phyloP scores from a whole-genome alignment of 1,284 basidiomycete genomes.

The Boletus semigastroideus region DNA sequence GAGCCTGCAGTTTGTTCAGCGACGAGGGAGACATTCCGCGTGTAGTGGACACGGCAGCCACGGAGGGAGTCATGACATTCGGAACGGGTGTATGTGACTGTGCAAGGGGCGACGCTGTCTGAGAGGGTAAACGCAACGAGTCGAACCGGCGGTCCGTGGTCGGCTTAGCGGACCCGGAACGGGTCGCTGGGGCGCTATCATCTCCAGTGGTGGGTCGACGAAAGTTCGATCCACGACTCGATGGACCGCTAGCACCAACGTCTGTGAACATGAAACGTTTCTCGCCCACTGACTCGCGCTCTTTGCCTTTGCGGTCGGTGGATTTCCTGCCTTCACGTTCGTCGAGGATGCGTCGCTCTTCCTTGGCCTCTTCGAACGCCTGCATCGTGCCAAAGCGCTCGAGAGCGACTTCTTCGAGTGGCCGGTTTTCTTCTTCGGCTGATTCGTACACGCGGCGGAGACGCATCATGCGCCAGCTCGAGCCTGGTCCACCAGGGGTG shows the following conservation, averaged over 20 bases:
- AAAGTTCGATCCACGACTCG: conserved; percentile 74
- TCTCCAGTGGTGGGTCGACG: conserved; percentile 63
- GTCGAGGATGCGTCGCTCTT: conserved; percentile 84
- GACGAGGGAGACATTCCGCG: conserved; percentile 69
- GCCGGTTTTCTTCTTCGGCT: conserved; percentile 78
- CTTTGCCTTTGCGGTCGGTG: conserved; percentile 38
- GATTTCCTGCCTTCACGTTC: conserved; percentile 61
- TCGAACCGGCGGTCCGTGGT: conserved; percentile 52
- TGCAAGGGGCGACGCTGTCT: conserved; percentile 46
- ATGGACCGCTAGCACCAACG: conserved; percentile 56
- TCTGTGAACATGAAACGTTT: conserved; percentile 71
- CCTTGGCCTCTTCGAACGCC: conserved; percentile 85
- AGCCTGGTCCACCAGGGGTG: conserved; percentile 86
- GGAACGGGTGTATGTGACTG: conserved; percentile 82
- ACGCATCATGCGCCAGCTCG: conserved; percentile 98
- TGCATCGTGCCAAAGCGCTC: conserved; percentile 86
- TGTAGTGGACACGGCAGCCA: conserved; percentile 36
- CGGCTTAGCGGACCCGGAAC: conserved; percentile 40
- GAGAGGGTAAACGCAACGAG: conserved; percentile 54
- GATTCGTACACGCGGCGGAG: conserved; percentile 87
- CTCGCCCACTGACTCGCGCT: conserved; percentile 42
- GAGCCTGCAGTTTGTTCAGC: conserved; percentile 92
- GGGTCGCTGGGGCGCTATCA: conserved; percentile 58
- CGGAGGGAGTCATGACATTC: conserved; percentile 80
- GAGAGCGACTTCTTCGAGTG: conserved; percentile 81